Base-by-base conservation (phyloP, 257 asterid species). In the Fraxinus excelsior region DNA sequence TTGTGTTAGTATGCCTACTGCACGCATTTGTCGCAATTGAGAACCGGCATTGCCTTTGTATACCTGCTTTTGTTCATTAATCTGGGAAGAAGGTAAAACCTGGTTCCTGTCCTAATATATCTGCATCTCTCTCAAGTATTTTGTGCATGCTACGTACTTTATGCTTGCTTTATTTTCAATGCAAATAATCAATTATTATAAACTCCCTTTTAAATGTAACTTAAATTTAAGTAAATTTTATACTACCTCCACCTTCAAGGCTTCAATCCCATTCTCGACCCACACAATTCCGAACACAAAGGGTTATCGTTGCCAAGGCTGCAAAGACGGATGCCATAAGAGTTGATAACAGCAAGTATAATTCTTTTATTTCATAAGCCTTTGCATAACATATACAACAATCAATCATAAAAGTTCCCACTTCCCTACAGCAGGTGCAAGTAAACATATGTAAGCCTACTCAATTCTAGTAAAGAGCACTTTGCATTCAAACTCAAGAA, bases 1-100 rank as follows among this genome's bases (percentile, higher is more conserved):
- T 8, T 90, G 97, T 51, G 94, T 89, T 32, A 89, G 94, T n/a
- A 92, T 83, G 87, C 89, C 96, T 1, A 90, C 97, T 4, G 94
- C 96, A 44, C 82, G 79, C 44, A 83, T 91, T 53, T 91, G 95
- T 72, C 92, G 51, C 82, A 79, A 85, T n/a, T 88, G 80, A 89
- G 77, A 69, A 65, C 34, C 25, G 5, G 34, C 68, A 62, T 58
- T 60, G 67, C 67, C 67, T 40, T 40, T 11, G 9, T 1, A 37
- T 16, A 5, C 8, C 37, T 38, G 44, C 25, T 70, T 58, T 18
- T 26, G 38, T 31, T n/a, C n/a, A 34, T 16, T 19, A 32, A 32
- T 73, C 14, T 71, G 72, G 67, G 23, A 72, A 12, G 14, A 26
- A 34, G 66, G 70, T 79, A 64, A 23, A 73, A 72, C 62, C 68